Conservation (phyloP, 192 early-diverging fungal species). For the Backusella westeae region DNA sequence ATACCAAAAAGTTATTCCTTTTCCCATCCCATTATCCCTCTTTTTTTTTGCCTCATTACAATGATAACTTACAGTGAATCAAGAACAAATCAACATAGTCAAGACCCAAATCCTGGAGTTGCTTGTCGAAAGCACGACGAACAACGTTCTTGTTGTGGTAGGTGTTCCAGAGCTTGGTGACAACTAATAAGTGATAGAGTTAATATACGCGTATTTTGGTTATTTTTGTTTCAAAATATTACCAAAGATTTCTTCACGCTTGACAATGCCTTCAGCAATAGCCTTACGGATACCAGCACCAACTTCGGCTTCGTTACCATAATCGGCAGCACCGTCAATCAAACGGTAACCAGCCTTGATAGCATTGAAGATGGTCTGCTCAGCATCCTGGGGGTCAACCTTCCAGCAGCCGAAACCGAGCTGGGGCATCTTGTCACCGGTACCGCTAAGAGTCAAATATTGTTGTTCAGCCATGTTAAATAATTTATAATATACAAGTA, state of each 20-base stretch:
- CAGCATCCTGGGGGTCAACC: slow-evolving; percentile 38
- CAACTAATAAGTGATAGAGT: slow-evolving; percentile 5
- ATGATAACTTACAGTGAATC: slow-evolving; percentile 53
- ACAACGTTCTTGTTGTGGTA: slow-evolving; percentile 52
- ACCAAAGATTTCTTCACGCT: slow-evolving; percentile 47
- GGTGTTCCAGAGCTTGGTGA: slow-evolving; percentile 61
- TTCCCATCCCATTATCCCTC: not conserved
- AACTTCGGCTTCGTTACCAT: slow-evolving; percentile 64
- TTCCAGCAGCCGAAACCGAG: slow-evolving; percentile 55
- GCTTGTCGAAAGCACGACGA: slow-evolving; percentile 48
- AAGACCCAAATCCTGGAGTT: slow-evolving; percentile 49
- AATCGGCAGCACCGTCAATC: slow-evolving; percentile 54
- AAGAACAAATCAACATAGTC: slow-evolving; percentile 66
- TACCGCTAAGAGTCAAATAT: slow-evolving; percentile 36
- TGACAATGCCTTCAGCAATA: slow-evolving; percentile 48
- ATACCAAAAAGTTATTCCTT: not conserved
- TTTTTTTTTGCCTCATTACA: not conserved
- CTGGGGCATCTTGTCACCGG: slow-evolving; percentile 47
- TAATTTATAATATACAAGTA: slow-evolving; percentile 7
- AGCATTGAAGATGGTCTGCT: slow-evolving; percentile 38
- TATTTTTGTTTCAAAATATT: not conserved
- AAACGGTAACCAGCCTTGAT: slow-evolving; percentile 35
- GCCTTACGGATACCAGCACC: slow-evolving; percentile 51
- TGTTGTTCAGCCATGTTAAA: slow-evolving; percentile 3
- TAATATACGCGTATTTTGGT: not conserved